Percentiles rank a stretch among this genome's conserved stretches.
phyloP scores from a whole-genome alignment of 1,284 basidiomycete species.

The Microbotryum violaceum region DNA sequence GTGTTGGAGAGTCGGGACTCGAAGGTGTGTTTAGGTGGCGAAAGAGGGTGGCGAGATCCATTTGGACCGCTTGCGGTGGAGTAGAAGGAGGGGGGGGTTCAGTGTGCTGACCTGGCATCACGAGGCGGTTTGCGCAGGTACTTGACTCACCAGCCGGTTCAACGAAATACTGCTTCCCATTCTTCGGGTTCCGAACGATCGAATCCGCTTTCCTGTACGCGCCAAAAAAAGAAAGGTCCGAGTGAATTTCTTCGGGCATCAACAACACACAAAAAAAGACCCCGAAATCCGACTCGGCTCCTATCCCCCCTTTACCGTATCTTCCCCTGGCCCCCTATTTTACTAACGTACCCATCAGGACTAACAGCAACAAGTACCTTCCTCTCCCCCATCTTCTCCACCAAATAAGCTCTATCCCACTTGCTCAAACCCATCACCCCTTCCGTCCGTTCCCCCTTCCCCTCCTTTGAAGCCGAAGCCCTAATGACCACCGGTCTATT shows the following conservation, averaged over 20 bases:
- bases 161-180: conserved; percentile 58
- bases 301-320: no score
- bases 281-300: background rate
- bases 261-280: no score
- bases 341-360: conserved; percentile 74
- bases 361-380: conserved; percentile 68
- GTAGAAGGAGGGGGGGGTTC: no score
- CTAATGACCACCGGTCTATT: conserved; percentile 63
- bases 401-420: conserved; percentile 62
- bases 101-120: no score
- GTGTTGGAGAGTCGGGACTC: background rate
- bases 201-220: conserved; percentile 64
- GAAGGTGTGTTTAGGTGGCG: background rate
- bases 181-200: conserved; percentile 46
- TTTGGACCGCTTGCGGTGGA: conserved; percentile 13
- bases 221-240: background rate
- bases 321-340: no score
- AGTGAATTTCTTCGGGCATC: no score
- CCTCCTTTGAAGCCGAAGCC: conserved; percentile 5
- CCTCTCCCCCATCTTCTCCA: conserved; percentile 50
- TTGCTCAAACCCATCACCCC: conserved; percentile 35
- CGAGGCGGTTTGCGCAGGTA: no score
- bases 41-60: conserved; percentile 23
- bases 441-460: conserved; percentile 42
- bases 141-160: conserved; percentile 51